Evolutionary conservation across 2,329 filamentous ascomycete genomes (phyloP).

Genomic region (Chaetothyriales sp.): DNA sequence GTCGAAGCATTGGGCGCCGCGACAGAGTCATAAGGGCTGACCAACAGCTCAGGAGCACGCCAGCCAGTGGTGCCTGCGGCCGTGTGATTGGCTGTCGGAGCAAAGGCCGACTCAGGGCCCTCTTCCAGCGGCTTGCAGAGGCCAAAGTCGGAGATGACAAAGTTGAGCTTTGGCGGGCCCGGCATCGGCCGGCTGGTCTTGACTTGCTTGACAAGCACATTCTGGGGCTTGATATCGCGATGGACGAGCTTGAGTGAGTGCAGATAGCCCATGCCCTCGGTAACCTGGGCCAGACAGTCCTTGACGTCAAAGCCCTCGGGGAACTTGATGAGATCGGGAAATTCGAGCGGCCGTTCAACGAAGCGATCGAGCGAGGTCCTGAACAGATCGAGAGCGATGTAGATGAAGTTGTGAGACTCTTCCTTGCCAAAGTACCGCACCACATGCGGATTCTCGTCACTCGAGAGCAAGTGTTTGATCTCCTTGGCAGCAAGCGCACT

Average conservation of each 20-base stretch:
- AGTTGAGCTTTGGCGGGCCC: conserved; percentile 49
- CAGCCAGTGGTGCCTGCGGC: conserved; percentile 89
- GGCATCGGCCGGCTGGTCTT: conserved; percentile 14
- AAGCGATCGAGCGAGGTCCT: conserved; percentile 88
- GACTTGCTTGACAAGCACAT: conserved; percentile 64
- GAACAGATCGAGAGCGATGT: conserved; percentile 90
- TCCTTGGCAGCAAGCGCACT: conserved; percentile 93
- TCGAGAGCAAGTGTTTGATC: conserved; percentile 77
- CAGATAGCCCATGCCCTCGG: conserved; percentile 74
- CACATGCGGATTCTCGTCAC: conserved; percentile 90
- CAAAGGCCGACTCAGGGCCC: conserved; percentile 84
- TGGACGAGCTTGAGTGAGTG: conserved; percentile 91
- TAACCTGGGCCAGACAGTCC: conserved; percentile 73
- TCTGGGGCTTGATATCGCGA: conserved; percentile 92
- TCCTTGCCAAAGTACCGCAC: conserved; percentile 94
- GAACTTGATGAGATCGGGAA: conserved; percentile 56
- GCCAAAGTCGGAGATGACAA: conserved; percentile 94
- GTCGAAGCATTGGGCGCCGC: conserved; percentile 37
- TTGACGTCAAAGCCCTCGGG: conserved; percentile 55
- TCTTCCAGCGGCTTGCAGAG: conserved; percentile 86
- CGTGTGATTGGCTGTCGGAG: conserved; percentile 64
- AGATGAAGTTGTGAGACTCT: conserved; percentile 76
- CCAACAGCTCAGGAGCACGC: conserved; percentile 85
- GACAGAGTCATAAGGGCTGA: conserved; percentile 37
- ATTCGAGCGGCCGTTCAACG: conserved; percentile 58